These are phyloP conservation scores for Gilbertella persicaria DNA, from an alignment of 371 early-diverging fungal genomes.

Conservation along the genomic window DNA sequence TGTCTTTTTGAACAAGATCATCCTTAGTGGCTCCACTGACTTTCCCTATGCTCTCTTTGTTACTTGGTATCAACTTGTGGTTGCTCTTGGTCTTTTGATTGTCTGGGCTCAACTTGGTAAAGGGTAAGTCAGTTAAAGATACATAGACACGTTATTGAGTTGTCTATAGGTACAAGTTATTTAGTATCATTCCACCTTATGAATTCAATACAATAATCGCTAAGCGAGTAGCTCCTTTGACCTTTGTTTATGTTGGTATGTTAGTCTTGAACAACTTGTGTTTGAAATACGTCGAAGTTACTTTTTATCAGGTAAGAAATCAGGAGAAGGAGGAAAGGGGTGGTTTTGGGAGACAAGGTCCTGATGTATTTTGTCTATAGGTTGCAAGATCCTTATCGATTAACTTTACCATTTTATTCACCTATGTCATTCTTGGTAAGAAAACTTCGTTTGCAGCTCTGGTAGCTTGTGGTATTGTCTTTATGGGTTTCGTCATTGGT, in stretches of 20 bases:
- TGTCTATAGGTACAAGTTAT: constrained; percentile 43
- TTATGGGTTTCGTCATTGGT: constrained; percentile 72
- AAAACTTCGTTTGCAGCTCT: constrained; percentile 59
- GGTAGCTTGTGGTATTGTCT: constrained; percentile 65
- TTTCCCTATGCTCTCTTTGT: constrained; percentile 73
- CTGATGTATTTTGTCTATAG: constrained; percentile 18
- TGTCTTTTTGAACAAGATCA: constrained; percentile 78
- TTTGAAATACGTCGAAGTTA: constrained; percentile 69
- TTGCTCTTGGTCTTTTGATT: constrained; percentile 62
- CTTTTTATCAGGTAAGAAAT: constrained; percentile 65
- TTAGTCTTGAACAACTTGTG: constrained; percentile 72
- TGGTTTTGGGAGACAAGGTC: neutral
- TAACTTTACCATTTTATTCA: constrained; percentile 72
- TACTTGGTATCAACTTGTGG: constrained; percentile 71
- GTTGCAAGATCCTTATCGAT: constrained; percentile 74
- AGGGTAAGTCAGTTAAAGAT: constrained; percentile 40
- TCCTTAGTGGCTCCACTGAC: constrained; percentile 60
- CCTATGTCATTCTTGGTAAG: constrained; percentile 63
- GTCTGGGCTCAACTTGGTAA: constrained; percentile 64
- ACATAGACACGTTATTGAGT: neutral
- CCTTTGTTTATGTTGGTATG: constrained; percentile 74
- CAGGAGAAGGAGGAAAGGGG: neutral
- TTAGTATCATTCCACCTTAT: constrained; percentile 71
- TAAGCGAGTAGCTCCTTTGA: constrained; percentile 63
- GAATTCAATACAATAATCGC: constrained; percentile 63